A percentile compares a stretch with the other conserved stretches of the same genome.
phyloP scores from a whole-genome alignment of 345 rosid genomes.

The Eucalyptus lansdowneana region DNA sequence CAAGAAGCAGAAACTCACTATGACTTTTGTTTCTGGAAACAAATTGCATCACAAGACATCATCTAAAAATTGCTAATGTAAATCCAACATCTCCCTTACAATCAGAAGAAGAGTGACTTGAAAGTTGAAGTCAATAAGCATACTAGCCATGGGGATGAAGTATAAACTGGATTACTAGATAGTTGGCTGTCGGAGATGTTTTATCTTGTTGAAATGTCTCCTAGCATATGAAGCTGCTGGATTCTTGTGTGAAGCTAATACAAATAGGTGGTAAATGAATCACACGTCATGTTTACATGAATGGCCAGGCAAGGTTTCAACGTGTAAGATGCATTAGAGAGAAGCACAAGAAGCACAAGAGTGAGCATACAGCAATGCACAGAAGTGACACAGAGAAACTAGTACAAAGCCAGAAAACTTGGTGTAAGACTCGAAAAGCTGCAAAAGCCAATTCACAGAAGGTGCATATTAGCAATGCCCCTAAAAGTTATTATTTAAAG shows the following conservation, averaged over 20 bases:
- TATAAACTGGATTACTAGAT: neutral
- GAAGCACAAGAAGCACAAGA: neutral
- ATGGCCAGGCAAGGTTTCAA: neutral
- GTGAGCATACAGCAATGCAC: neutral
- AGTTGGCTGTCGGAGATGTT: neutral
- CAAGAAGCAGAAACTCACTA: neutral
- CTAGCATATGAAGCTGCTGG: neutral
- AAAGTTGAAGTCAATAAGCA: neutral
- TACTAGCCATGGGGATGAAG: neutral
- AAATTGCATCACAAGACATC: neutral
- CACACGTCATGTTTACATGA: neutral
- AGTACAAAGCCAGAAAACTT: neutral
- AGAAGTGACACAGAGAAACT: neutral
- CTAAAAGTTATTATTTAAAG: neutral
- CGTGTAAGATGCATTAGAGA: neutral
- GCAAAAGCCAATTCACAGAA: neutral
- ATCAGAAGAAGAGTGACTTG: neutral
- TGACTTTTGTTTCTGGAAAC: neutral
- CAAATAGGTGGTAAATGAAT: neutral
- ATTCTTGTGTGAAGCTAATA: neutral
- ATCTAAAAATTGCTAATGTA: neutral
- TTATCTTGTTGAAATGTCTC: neutral
- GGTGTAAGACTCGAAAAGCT: neutral
- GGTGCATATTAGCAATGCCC: neutral
- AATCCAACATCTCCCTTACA: neutral